Percentiles rank a stretch among this genome's conserved stretches.
These are phyloP conservation scores for Psilocybe subaeruginosa DNA, from an alignment of 768 basidiomycete species.

Conservation along the genomic window DNA sequence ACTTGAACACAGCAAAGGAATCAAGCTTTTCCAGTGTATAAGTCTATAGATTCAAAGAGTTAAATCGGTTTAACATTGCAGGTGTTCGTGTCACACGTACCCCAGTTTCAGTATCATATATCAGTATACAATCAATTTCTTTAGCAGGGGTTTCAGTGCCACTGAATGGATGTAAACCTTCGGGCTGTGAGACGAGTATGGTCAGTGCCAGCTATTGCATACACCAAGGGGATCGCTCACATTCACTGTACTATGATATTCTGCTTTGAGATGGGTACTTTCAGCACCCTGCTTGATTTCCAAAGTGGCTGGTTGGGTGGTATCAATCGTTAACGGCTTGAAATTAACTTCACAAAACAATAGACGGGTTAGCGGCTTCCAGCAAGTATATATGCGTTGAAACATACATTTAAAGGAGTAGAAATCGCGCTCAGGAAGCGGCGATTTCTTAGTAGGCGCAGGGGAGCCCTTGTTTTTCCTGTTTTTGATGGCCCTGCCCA, in stretches of 20 bases:
- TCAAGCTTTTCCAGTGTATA: conserved; percentile 78
- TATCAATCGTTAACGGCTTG: conserved; percentile 73
- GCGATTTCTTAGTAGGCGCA: conserved; percentile 39
- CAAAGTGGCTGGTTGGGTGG: conserved; percentile 64
- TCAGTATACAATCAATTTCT: conserved; percentile 77
- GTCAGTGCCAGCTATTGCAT: background rate
- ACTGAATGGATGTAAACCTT: conserved; percentile 46
- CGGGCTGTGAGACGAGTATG: conserved; percentile 6
- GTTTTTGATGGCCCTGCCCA: conserved; percentile 55
- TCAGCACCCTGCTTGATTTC: conserved; percentile 61
- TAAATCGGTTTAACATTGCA: conserved; percentile 13
- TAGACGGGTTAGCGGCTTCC: background rate
- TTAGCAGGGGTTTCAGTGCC: conserved; percentile 63
- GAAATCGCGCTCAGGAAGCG: conserved; percentile 67
- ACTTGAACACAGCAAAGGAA: conserved; percentile 57
- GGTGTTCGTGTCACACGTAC: conserved; percentile 40
- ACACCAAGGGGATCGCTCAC: conserved; percentile 36
- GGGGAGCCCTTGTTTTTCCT: conserved; percentile 64
- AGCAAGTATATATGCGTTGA: background rate
- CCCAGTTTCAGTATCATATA: conserved; percentile 76
- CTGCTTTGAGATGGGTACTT: conserved; percentile 55
- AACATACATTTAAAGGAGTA: conserved; percentile 78
- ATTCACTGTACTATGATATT: conserved; percentile 62
- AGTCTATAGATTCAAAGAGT: conserved; percentile 39
- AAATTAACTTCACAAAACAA: conserved; percentile 60